Evolutionary conservation across 495 filamentous ascomycete species (phyloP), one percentile per base, ranked within the genome.

Genomic region (Barbatosphaeria neglecta): DNA sequence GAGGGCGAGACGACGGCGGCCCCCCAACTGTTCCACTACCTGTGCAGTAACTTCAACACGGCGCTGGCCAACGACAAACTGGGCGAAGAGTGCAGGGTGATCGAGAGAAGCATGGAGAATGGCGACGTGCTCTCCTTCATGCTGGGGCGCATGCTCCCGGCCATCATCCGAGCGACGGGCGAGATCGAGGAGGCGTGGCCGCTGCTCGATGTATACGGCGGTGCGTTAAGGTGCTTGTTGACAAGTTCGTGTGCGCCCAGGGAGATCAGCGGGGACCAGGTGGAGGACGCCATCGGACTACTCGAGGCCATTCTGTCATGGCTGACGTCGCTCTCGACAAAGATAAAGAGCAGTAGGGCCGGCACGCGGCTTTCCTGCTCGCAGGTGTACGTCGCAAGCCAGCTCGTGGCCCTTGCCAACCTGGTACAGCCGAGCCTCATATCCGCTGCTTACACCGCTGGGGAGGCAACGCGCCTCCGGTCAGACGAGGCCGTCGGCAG

Each of bases 31-130:
- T 77, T 77, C 44, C 65, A 69, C 45, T 69, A 72, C 27, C 60
- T 77, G 2, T 65, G 61, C 48, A 67, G 61, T n/a, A 73, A 65
- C 52, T 75, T 74, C 51, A 71, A 69, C 54, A 60, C 69, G 39
- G 69, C 69, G 19, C 53, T 74, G 5, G 62, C 61, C 24, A 66
- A 69, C 42, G 61, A 54, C 22, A 56, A 55, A n/a, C 55, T 72
- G 13, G 45, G 37, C 10, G 52, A 68, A 13, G 70, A 75, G 48
- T 43, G 46, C 11, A 33, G 9, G 2, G 70, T 72, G n/a, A 45
- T 75, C 20, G 50, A 47, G 19, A 57, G 59, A 50, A 69, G 68
- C 2, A 66, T 74, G 65, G 47, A 48, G 9, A 53, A 67, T 24
- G 25, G 44, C 13, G 50, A 66, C 22, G 63, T 77, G 22, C 46